phyloP scores from a whole-genome alignment of 148 eudicot genomes.

The Gaultheria prostrata region DNA sequence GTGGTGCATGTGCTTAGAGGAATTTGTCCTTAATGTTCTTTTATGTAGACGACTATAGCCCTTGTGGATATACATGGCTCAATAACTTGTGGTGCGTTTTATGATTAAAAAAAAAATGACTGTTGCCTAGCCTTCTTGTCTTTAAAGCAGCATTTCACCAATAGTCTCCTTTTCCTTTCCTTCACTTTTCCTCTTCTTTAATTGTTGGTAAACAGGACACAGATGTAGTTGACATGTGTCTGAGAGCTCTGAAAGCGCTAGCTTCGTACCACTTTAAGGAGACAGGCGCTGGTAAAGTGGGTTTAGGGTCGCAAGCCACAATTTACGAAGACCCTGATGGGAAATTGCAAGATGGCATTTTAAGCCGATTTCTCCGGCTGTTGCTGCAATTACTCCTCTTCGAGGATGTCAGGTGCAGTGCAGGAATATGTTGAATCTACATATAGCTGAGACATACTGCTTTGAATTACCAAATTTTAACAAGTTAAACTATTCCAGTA shows the following conservation, averaged over 20 bases:
- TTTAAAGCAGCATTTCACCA: background rate
- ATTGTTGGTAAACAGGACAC: conserved; percentile 44
- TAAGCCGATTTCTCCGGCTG: conserved; percentile 67
- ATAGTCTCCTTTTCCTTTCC: background rate
- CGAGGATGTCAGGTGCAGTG: conserved; percentile 81
- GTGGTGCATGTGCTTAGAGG: background rate
- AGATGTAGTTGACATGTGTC: conserved; percentile 75
- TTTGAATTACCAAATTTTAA: background rate
- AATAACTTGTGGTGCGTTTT: background rate
- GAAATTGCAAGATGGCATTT: conserved; percentile 73
- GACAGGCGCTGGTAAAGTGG: conserved; percentile 56
- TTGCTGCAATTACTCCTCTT: conserved; percentile 82
- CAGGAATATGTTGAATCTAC: background rate
- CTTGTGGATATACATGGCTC: background rate
- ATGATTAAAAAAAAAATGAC: background rate
- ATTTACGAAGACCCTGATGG: conserved; percentile 56
- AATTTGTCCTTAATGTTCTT: background rate
- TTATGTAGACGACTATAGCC: background rate
- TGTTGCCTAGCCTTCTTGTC: background rate
- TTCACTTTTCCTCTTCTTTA: background rate
- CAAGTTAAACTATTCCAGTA: background rate
- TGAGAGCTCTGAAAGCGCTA: conserved; percentile 79
- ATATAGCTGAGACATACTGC: background rate
- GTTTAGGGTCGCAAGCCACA: conserved; percentile 75
- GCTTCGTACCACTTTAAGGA: conserved; percentile 89